Conservation (phyloP, 2,329 filamentous ascomycete genomes). For the Acarospora socialis region DNA sequence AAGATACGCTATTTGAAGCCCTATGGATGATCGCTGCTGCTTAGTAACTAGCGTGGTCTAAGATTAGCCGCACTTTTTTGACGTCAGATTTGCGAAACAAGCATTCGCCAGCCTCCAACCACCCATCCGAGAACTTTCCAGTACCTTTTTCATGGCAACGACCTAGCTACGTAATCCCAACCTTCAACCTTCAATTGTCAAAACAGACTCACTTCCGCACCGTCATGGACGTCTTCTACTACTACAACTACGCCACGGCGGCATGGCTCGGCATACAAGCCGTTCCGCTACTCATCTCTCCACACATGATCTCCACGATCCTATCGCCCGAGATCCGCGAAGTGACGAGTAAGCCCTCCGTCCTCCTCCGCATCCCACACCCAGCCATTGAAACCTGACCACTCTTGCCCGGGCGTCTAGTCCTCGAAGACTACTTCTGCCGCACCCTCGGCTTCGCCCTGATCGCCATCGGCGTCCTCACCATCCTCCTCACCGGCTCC, state of each 20-base stretch:
- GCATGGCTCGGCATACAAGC: constrained; percentile 32
- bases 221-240: constrained; percentile 24
- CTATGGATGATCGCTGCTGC: too few species aligned
- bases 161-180: too few species aligned
- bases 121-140: too few species aligned
- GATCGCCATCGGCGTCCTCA: constrained; percentile 47
- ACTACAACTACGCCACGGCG: constrained; percentile 31
- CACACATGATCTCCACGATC: constrained; percentile 46
- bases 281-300: constrained; percentile 42
- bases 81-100: too few species aligned
- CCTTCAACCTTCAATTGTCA: too few species aligned
- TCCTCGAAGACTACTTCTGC: constrained; percentile 58
- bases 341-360: constrained; percentile 33
- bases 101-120: too few species aligned
- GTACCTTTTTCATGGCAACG: too few species aligned
- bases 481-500: constrained; percentile 55
- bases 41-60: too few species aligned
- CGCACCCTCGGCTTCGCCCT: constrained; percentile 56
- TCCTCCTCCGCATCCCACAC: constrained; percentile 1
- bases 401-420: constrained; percentile 23
- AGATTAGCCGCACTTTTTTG: too few species aligned
- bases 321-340: constrained; percentile 43
- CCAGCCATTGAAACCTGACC: background rate
- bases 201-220: too few species aligned
- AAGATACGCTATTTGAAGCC: too few species aligned